Conservation (phyloP, 2,329 filamentous ascomycete species). For the Sarocladium kiliense region DNA sequence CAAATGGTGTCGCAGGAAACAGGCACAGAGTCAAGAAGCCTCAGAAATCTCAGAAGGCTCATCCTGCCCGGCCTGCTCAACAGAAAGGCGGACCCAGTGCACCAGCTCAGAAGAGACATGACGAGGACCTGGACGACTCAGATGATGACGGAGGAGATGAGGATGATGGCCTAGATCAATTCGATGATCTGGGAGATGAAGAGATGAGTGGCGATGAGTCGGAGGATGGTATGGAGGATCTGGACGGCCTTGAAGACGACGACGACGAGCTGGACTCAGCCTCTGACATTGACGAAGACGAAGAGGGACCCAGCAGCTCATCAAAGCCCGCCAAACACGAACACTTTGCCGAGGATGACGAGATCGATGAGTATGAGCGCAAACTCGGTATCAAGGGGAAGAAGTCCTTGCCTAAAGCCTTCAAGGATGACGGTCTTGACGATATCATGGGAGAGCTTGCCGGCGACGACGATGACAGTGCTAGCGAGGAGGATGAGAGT, state of each 20-base stretch:
- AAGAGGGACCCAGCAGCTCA: conserved; percentile 20
- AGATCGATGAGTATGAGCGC: conserved; percentile 83
- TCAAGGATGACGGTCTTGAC: conserved; percentile 77
- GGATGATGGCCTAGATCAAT: conserved; percentile 12
- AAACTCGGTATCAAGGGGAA: conserved; percentile 75
- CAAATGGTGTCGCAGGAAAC: conserved; percentile 3
- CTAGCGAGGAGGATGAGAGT: conserved; percentile 46
- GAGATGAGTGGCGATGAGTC: conserved; percentile 11
- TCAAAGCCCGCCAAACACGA: conserved; percentile 49
- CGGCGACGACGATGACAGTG: conserved; percentile 29
- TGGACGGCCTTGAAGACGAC: conserved; percentile 14
- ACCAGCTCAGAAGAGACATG: neutral
- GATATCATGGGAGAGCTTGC: conserved; percentile 66
- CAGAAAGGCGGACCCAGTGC: neutral
- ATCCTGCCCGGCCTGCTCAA: neutral
- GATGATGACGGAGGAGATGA: conserved; percentile 14
- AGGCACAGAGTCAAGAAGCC: conserved; percentile 3
- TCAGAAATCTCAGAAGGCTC: neutral
- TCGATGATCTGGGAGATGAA: conserved; percentile 18
- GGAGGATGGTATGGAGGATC: conserved; percentile 12
- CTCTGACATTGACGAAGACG: conserved; percentile 12
- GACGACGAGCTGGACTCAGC: neutral
- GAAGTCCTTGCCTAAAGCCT: conserved; percentile 67
- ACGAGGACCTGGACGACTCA: conserved; percentile 12
- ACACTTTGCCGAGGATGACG: conserved; percentile 76